Percentiles rank a stretch among this genome's conserved stretches.
These are phyloP conservation scores for Phytophthora aleatoria DNA, from an alignment of 352 stramenopile genomes.

Conservation along the genomic window DNA sequence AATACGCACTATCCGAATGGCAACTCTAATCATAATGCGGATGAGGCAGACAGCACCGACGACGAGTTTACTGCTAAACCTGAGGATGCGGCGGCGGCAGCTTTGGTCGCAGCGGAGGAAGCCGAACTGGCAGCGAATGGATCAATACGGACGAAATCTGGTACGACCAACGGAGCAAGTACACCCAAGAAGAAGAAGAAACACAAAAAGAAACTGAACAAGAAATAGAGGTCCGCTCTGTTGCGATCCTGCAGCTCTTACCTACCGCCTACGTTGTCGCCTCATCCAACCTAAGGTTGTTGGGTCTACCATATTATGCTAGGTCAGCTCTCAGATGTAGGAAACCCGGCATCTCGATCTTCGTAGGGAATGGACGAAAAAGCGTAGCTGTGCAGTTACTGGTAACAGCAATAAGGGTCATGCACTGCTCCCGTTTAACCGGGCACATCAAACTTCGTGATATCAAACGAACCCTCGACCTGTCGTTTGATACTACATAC, in stretches of 20 bases:
- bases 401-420: too few species aligned
- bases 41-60: conserved; percentile 30
- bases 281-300: background rate
- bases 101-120: conserved; percentile 36
- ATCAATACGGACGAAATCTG: conserved; percentile 19
- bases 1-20: conserved; percentile 29
- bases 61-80: conserved; percentile 33
- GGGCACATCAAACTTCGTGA: too few species aligned
- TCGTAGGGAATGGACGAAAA: too few species aligned
- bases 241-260: background rate
- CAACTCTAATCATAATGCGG: conserved; percentile 16
- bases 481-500: too few species aligned
- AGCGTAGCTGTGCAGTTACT: too few species aligned
- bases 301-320: too few species aligned
- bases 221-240: conserved; percentile 48
- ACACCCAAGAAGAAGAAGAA: conserved; percentile 59
- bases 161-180: conserved; percentile 28
- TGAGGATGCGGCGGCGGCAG: conserved; percentile 31
- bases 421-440: too few species aligned
- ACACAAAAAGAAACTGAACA: conserved; percentile 46
- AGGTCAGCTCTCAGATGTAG: too few species aligned
- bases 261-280: background rate
- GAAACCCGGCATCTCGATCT: too few species aligned
- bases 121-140: conserved; percentile 32
- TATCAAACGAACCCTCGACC: too few species aligned